Percentiles rank a stretch among this genome's conserved stretches.
Conservation (phyloP, 768 basidiomycete genomes). For the Calocera viscosa region DNA sequence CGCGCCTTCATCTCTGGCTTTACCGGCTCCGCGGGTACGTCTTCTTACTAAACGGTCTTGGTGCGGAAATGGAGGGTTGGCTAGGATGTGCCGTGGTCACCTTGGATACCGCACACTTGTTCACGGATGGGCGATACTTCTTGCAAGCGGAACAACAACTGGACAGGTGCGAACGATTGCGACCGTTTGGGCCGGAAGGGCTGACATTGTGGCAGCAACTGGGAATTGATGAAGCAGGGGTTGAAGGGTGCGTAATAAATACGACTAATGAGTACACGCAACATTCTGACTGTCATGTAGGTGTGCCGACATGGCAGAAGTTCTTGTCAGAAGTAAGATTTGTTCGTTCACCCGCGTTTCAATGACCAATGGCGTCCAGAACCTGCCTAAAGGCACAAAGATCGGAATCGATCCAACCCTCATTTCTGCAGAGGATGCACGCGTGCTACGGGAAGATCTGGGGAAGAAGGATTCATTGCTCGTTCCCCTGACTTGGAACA, state of each 20-base stretch:
- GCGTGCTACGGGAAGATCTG: slow-evolving; percentile 46
- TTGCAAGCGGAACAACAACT: slow-evolving; percentile 85
- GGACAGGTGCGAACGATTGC: slow-evolving; percentile 43
- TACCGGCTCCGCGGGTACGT: slow-evolving; percentile 77
- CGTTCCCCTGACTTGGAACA: slow-evolving; percentile 53
- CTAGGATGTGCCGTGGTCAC: slow-evolving; percentile 70
- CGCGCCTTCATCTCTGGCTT: slow-evolving; percentile 87
- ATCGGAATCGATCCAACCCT: slow-evolving; percentile 77
- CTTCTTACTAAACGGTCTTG: background rate
- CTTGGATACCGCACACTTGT: slow-evolving; percentile 56
- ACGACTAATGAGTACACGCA: slow-evolving; percentile 17
- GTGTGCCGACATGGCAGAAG: slow-evolving; percentile 84
- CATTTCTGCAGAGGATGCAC: slow-evolving; percentile 60
- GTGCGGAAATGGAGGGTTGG: background rate
- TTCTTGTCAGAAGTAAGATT: slow-evolving; percentile 54
- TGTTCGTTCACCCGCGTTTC: background rate
- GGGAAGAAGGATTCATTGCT: slow-evolving; percentile 43
- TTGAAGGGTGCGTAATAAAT: slow-evolving; percentile 44
- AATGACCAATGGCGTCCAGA: slow-evolving; percentile 29
- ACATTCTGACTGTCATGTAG: slow-evolving; percentile 29
- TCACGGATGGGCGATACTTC: slow-evolving; percentile 94
- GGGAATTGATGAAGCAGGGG: slow-evolving; percentile 90
- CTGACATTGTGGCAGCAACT: slow-evolving; percentile 42
- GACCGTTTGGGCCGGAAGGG: slow-evolving; percentile 7
- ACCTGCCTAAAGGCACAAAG: slow-evolving; percentile 45